Evolutionary conservation across 768 basidiomycete species (phyloP).

Genomic region (Leccinum barrowsii): DNA sequence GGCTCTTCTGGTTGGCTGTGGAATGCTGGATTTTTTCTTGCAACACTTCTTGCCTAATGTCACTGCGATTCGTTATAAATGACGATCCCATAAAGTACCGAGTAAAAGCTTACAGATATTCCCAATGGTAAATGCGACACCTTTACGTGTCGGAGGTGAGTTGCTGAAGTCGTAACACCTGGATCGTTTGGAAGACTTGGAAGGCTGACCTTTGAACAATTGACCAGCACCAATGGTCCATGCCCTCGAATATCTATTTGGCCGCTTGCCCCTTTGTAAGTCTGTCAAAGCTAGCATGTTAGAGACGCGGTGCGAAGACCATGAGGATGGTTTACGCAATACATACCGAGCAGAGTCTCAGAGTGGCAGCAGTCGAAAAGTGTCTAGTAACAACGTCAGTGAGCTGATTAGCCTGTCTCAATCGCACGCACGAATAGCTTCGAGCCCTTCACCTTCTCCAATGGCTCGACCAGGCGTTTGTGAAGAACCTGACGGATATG

Average conservation of each 20-base stretch:
- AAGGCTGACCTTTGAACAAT: conserved; percentile 12
- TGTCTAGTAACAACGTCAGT: conserved; percentile 15
- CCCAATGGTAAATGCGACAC: background rate
- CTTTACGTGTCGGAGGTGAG: conserved; percentile 5
- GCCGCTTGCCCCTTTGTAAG: conserved; percentile 10
- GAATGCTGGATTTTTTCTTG: background rate
- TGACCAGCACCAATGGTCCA: conserved; percentile 15
- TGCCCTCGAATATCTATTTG: conserved; percentile 10
- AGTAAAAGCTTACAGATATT: conserved; percentile 9
- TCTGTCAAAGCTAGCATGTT: conserved; percentile 8
- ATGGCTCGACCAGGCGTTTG: conserved; percentile 14
- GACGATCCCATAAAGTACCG: too few relatives aligned
- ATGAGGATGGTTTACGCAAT: background rate
- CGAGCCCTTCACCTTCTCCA: conserved; percentile 17
- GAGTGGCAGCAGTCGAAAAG: conserved; percentile 31
- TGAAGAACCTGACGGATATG: conserved; percentile 16
- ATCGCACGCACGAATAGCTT: conserved; percentile 17
- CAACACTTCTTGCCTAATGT: conserved; percentile 1
- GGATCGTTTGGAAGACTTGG: background rate
- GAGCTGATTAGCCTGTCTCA: background rate
- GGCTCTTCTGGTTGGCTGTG: conserved; percentile 3
- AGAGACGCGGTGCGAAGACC: background rate
- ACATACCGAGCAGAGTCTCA: conserved; percentile 25
- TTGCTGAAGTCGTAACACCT: background rate
- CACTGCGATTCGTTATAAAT: conserved; percentile 9